phyloP scores from a whole-genome alignment of 208 protist genomes.

The Trichomonas gallinae region DNA sequence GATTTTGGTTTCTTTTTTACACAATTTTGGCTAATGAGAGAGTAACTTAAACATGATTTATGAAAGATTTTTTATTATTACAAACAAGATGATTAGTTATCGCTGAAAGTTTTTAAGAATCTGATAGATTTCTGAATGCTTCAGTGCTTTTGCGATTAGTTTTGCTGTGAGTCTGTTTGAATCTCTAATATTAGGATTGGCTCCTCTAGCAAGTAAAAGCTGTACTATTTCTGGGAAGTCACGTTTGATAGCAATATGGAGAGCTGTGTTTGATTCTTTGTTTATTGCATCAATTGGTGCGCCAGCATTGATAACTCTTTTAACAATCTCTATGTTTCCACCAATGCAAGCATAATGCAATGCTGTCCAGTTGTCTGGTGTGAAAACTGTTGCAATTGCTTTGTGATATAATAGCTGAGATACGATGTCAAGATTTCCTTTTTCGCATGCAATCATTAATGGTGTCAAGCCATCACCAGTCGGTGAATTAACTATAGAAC shows the following conservation, averaged over 20 bases:
- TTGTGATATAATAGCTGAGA: neutral
- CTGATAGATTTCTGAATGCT: neutral
- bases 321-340: neutral
- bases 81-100: no score
- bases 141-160: neutral
- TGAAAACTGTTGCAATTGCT: neutral
- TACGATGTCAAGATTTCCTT: neutral
- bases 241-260: neutral
- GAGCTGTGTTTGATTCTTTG: neutral
- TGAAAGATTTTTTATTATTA: no score
- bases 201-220: neutral
- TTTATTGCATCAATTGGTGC: neutral
- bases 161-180: neutral
- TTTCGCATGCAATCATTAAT: neutral
- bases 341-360: neutral
- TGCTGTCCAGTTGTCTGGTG: neutral
- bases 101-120: neutral
- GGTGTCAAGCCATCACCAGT: neutral
- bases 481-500: neutral
- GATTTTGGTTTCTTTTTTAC: no score
- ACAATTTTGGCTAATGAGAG: no score
- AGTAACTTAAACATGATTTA: no score
- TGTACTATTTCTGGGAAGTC: neutral
- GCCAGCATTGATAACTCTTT: neutral
- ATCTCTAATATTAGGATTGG: neutral